Evolutionary conservation across 2,329 filamentous ascomycete species (phyloP).

Genomic region (Metarhizium rileyi): DNA sequence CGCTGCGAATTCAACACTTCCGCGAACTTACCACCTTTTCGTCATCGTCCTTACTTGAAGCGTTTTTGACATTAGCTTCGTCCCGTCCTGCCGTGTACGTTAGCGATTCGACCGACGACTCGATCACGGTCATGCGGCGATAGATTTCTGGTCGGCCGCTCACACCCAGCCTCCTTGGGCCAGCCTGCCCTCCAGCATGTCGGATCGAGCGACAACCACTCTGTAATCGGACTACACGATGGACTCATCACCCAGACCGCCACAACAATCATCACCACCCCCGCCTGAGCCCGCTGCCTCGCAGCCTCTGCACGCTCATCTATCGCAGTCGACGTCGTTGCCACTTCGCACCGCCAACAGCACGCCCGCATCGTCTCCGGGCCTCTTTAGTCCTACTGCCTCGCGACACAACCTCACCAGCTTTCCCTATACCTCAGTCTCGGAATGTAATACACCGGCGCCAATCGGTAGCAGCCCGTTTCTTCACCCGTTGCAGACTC

Average conservation of each 20-base stretch:
- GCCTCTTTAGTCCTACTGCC: constrained; percentile 47
- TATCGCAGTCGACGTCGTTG: constrained; percentile 27
- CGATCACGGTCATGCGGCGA: constrained; percentile 8
- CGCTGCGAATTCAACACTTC: neutral
- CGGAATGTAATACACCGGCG: constrained; percentile 45
- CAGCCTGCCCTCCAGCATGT: constrained; percentile 10
- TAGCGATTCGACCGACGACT: neutral
- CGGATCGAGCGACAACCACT: constrained; percentile 6
- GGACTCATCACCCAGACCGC: constrained; percentile 8
- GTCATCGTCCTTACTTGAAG: neutral
- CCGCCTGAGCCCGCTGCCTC: constrained; percentile 5
- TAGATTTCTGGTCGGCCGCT: constrained; percentile 9
- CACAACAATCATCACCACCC: constrained; percentile 2
- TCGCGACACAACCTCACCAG: constrained; percentile 28
- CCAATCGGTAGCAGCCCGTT: constrained; percentile 46
- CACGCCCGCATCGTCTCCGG: constrained; percentile 51
- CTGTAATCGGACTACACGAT: constrained; percentile 7
- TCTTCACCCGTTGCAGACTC: constrained; percentile 61
- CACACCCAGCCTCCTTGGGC: constrained; percentile 3
- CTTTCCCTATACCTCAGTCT: constrained; percentile 31
- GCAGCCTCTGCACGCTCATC: constrained; percentile 20
- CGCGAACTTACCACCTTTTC: neutral
- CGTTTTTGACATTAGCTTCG: neutral
- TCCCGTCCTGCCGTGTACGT: neutral
- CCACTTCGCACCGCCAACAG: constrained; percentile 40